Base-by-base conservation (phyloP, 2,329 filamentous ascomycete species). In the Aspergillus floridensis region DNA sequence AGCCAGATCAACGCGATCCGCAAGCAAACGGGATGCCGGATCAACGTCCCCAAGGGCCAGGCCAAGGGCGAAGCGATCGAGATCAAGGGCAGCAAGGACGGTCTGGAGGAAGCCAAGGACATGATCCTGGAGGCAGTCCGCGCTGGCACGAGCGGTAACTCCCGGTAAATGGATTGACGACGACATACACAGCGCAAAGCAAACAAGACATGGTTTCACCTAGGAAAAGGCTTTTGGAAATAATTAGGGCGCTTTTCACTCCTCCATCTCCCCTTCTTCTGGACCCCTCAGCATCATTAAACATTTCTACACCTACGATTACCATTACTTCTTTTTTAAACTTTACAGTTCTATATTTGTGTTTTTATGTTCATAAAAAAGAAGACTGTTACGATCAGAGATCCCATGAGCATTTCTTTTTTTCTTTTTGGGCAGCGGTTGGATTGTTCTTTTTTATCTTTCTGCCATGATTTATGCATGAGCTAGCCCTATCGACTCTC, bases 1-100 rank as follows among this genome's bases (percentile, higher is more conserved):
- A 90, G 86, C 75, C 93, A 93, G 77, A 96, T 99, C 75, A 97
- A 97, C 78, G 81, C 86, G 47, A 97, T 99, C 73, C 88, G 95
- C 67, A 92, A 91, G 80, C 87, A 95, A 81, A 97, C 92, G 54
- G 91, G 90, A 57, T 97, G 93, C 78, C 92, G 90, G 79, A 96
- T 99, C 73, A 92, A 93, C 65, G 93, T 99, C 46, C 95, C 95
- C 22, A 88, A 91, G 66, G 88, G 91, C 70, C 90, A 96, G 76
- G 81, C 81, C 41, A 78, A 80, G 66, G 84, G 82, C 22, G 93
- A 97, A 76, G 91, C 93, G 4, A 97, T 99, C 73, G 92, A 96
- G 80, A 90, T 99, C 69, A 82, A 89, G 38, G 95, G 95, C 44
- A 85, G 83, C 57, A 85, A 85, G 71, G 89, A 92, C 16, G 92